Evolutionary conservation across 768 basidiomycete genomes (phyloP), one percentile per base, ranked within the genome.

Genomic region (Dendrothele bispora): DNA sequence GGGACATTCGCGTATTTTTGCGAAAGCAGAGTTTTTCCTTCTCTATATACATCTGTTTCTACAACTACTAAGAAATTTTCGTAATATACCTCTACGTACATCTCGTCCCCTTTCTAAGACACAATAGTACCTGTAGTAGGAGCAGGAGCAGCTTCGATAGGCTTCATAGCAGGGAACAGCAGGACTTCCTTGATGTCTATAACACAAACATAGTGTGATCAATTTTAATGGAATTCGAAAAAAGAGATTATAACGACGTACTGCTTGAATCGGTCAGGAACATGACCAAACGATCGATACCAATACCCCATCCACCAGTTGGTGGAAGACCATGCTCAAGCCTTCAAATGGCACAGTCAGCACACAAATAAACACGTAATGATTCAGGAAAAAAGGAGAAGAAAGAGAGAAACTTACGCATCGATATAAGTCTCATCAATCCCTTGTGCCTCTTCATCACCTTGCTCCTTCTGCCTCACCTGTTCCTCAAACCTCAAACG

Each of bases 401-500:
- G 41, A 7, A 38, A 26, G 24, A 29, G 20, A 10, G 14, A 29
- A 2, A 79, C 89, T 60, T 71, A 94, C 86, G 95, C 95, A 59
- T 98, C 86, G 45, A 98, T 82, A 61, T 89, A 98, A 3, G 89
- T 91, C 73, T 98, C 95, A 54, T 99, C 97, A 46, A 98, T 80
- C 5, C 91, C 93, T 67, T 99, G 97, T 7, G 95, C 95, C 69
- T 99, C 97, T 36, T 99, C 97, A 58, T 99, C 97, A 46, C 97
- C 97, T 52, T 86, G 83, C 48, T 92, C 92, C 84, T 98, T 98
- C 72, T 98, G 97, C 61, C 82, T 80, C 22, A 84, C 83, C 78
- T 93, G 91, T 67, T 98, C 97, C 68, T 95, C 92, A 69, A 99
- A 99, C 54, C 97, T 84, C 60, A 91, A 72, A 28, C 94, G 79